These are phyloP conservation scores for Acanthamoeba castellanii DNA, from an alignment of 208 protist species.

Conservation along the genomic window DNA sequence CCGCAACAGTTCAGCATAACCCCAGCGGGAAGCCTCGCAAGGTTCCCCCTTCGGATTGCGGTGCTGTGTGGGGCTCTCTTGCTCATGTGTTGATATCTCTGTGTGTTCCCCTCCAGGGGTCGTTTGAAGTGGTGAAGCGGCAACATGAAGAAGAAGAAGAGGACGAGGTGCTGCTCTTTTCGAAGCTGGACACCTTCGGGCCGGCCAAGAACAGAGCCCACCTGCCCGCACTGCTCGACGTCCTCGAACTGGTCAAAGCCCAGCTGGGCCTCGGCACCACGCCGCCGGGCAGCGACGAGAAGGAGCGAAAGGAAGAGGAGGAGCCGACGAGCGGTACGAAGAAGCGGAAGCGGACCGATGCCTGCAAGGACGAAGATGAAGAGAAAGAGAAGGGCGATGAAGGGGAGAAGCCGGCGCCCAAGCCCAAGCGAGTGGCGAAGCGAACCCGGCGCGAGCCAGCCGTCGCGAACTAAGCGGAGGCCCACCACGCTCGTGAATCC, in stretches of 20 bases:
- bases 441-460: background rate
- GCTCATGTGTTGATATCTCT: background rate
- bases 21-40: slow-evolving; percentile 38
- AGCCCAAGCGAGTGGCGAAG: slow-evolving; percentile 4
- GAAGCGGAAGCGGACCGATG: background rate
- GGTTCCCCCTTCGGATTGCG: background rate
- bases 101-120: background rate
- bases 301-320: background rate
- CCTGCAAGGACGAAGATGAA: background rate
- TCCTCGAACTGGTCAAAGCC: background rate
- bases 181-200: slow-evolving; percentile 23
- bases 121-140: slow-evolving; percentile 9
- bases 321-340: background rate
- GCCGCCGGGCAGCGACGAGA: background rate
- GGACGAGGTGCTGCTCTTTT: background rate
- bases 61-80: too few species aligned
- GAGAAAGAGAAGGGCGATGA: background rate
- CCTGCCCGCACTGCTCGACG: background rate
- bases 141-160: background rate
- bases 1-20: slow-evolving; percentile 23
- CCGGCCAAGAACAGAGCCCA: slow-evolving; percentile 34
- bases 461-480: too few species aligned
- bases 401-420: background rate
- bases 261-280: background rate
- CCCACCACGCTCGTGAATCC: background rate